Conservation (phyloP, 768 basidiomycete genomes). For the Rhizopogon roseolus region DNA sequence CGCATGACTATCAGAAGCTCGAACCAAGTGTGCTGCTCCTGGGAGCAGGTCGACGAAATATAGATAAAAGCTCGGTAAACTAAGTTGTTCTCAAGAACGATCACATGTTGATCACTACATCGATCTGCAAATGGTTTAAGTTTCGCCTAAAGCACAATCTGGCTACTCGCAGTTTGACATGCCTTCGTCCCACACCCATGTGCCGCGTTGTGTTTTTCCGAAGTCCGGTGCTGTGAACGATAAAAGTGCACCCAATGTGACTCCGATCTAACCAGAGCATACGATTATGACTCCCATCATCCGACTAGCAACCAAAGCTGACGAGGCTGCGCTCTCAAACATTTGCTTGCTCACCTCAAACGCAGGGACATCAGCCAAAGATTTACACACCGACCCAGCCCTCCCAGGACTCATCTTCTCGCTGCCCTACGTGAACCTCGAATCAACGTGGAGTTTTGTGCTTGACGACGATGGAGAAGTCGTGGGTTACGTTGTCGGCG, state of each 20-base stretch:
- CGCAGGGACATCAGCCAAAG: conserved; percentile 63
- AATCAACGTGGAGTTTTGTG: conserved; percentile 66
- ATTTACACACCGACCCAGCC: conserved; percentile 54
- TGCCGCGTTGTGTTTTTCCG: background rate
- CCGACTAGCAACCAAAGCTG: conserved; percentile 50
- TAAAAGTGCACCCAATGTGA: no score
- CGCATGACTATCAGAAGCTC: background rate
- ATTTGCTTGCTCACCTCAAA: conserved; percentile 76
- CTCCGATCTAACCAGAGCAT: background rate
- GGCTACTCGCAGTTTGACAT: background rate
- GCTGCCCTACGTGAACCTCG: conserved; percentile 67
- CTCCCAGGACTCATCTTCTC: conserved; percentile 72
- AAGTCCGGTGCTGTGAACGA: no score
- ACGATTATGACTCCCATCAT: conserved; percentile 38
- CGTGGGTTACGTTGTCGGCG: conserved; percentile 70
- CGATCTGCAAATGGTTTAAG: no score
- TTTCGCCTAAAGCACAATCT: no score
- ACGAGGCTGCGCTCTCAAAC: conserved; percentile 53
- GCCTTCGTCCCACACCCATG: background rate
- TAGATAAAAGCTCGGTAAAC: no score
- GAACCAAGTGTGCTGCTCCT: no score
- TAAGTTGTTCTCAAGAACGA: no score
- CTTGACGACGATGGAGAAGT: conserved; percentile 51
- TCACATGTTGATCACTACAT: no score
- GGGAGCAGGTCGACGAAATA: no score